Base-by-base conservation (phyloP, 306 rosid genomes). In the Inga leiocalycina region DNA sequence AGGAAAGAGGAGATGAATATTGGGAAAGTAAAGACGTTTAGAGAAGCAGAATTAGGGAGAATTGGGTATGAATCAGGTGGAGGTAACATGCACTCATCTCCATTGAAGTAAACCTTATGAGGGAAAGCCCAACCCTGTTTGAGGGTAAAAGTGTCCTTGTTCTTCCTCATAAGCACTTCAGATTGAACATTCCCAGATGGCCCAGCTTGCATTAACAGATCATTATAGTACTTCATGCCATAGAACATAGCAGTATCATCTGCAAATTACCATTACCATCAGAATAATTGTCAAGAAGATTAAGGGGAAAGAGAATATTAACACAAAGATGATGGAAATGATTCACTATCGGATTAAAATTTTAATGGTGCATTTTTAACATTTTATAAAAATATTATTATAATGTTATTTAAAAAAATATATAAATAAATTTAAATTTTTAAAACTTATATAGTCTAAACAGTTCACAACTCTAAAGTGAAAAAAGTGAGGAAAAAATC, bases 71-170 rank as follows among this genome's bases (percentile, higher is more conserved):
- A 39, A 48, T 93, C 97, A 12, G 97, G 98, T 71, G 99, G 92
- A 0, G 98, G 98, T 66, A 96, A 84, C 97, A 90, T 88, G 91
- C 99, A 92, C 80, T 94, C 98, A 19, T 96, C 99, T 3, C 99
- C 99, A 74, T 93, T 96, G 80, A 96, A 92, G 88, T 96, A 93
- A n/a, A 93, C 97, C 85, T 86, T 92, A 11, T 90, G 94, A 59
- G 98, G 99, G 86, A 93, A 96, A 20, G 97, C 97, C 99, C 99
- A 94, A 12, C 98, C 98, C 19, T 94, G 91, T 90, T 91, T 96
- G 34, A 94, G 76, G 66, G 98, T 92, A 87, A 93, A 96, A 0
- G 97, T 90, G 41, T 92, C 82, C 83, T 48, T 46, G 86, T 93
- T 89, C 88, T 96, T 96, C 48, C 49, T 86, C 84, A 96, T 93